Evolutionary conservation across 2,329 filamentous ascomycete species (phyloP).

Genomic region (Aspergillus candidus): DNA sequence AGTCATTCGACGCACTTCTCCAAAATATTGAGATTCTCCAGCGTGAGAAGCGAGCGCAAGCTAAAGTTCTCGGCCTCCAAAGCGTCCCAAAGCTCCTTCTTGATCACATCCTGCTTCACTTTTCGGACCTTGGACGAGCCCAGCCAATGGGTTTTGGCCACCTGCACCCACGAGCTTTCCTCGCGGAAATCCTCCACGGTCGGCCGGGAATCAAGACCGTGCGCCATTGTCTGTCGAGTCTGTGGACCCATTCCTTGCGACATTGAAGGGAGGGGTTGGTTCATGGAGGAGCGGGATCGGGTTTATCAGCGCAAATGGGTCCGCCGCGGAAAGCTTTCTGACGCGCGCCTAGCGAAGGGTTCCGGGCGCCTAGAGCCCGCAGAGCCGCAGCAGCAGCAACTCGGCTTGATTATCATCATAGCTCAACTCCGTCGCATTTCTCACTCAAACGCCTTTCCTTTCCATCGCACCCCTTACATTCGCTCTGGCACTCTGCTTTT

Average conservation of each 20-base stretch:
- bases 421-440: constrained; percentile 2
- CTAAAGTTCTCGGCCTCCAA: constrained; percentile 76
- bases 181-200: constrained; percentile 39
- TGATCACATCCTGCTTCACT: constrained; percentile 74
- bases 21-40: constrained; percentile 85
- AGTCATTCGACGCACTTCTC: constrained; percentile 57
- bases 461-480: not conserved
- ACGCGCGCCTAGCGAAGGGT: constrained; percentile 24
- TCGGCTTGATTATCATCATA: constrained; percentile 8
- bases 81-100: constrained; percentile 81
- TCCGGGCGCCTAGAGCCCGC: constrained; percentile 20
- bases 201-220: constrained; percentile 37
- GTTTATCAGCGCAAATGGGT: constrained; percentile 26
- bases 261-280: constrained; percentile 7
- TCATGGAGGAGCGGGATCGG: constrained; percentile 41
- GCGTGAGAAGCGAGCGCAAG: constrained; percentile 67
- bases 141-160: constrained; percentile 83
- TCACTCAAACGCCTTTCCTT: constrained; percentile 5
- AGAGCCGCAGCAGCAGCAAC: constrained; percentile 24
- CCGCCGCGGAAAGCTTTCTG: constrained; percentile 23
- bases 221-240: constrained; percentile 54
- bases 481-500: not conserved
- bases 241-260: constrained; percentile 33
- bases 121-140: constrained; percentile 63
- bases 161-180: constrained; percentile 50